Base-by-base conservation (phyloP, 1,284 basidiomycete species). In the Sanghuangporus sanghuang region DNA sequence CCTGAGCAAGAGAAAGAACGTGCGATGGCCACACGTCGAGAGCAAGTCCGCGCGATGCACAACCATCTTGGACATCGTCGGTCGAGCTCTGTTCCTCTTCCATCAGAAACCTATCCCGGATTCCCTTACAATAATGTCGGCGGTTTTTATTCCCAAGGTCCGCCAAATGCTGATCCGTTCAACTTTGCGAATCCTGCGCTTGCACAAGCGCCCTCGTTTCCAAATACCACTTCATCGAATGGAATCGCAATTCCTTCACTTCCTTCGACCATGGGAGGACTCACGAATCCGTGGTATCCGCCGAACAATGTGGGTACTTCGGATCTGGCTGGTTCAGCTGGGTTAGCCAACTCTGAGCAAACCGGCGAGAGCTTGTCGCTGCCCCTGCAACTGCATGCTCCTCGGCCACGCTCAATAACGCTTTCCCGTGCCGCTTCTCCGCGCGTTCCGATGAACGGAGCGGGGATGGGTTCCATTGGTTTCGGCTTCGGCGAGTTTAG, bases 51-150 rank as follows among this genome's bases (percentile, higher is more conserved):
- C 46, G 53, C 55, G 14, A 57, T 71, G 59, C 65, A 63, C 36
- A 64, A 56, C 56, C 61, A 73, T 58, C 74, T 75, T 65, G 73
- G 73, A 6, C 78, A 77, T n/a, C 83, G 85, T 62, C 80, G 85
- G 0, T 79, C 86, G 1, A 88, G 86, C 0, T 87, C 85, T 0
- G 87, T 87, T 0, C 87, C 87, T 0, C 80, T 88, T 0, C 85
- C 85, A 0, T 79, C 80, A 62, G 64, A 65, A 23, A 38, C 64
- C 11, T 65, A 64, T 39, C 46, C 50, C 12, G 54, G 44, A n/a
- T 65, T 62, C 32, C 64, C 63, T 6, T 62, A 62, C 48, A 52
- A 32, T 8, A 46, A 80, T 82, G 8, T 53, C 40, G 46, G 39
- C 46, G 61, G 62, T 40, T 16, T 39, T 11, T 42, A 38, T 35